Evolutionary conservation across 1,284 basidiomycete species (phyloP).

Genomic region (Lentinus polychrous): DNA sequence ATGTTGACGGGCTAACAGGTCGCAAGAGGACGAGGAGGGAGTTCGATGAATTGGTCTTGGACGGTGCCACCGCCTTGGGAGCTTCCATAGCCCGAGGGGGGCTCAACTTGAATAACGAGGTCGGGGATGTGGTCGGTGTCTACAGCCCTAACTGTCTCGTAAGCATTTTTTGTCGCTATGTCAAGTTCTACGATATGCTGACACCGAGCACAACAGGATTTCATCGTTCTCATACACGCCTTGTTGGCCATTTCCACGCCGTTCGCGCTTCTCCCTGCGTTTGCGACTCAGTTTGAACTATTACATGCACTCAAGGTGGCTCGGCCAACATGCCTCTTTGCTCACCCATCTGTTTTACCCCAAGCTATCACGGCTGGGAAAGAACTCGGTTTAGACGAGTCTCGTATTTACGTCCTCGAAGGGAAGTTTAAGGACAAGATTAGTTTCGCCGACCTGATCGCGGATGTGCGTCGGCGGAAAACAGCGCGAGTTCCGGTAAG

Average conservation of each 20-base stretch:
- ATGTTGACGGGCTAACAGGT: slow-evolving; percentile 47
- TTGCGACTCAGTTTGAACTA: slow-evolving; percentile 56
- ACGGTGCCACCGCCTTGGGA: slow-evolving; percentile 47
- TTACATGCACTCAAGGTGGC: slow-evolving; percentile 43
- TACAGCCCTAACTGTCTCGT: slow-evolving; percentile 59
- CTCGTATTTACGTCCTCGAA: slow-evolving; percentile 40
- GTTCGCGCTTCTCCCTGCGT: slow-evolving; percentile 49
- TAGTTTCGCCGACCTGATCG: slow-evolving; percentile 38
- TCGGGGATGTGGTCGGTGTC: slow-evolving; percentile 51
- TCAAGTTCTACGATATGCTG: no score
- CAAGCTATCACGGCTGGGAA: slow-evolving; percentile 39
- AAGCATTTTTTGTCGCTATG: slow-evolving; percentile 12
- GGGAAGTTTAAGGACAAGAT: slow-evolving; percentile 29
- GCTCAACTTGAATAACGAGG: slow-evolving; percentile 35
- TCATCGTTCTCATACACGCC: slow-evolving; percentile 44
- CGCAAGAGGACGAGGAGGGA: slow-evolving; percentile 35
- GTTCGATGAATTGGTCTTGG: slow-evolving; percentile 39
- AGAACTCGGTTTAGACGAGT: slow-evolving; percentile 34
- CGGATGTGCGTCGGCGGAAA: slow-evolving; percentile 10
- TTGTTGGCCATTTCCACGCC: slow-evolving; percentile 47
- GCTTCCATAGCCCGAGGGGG: slow-evolving; percentile 37
- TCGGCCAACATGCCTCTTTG: slow-evolving; percentile 50
- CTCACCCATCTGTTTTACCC: slow-evolving; percentile 41
- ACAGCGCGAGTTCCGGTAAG: slow-evolving; percentile 31
- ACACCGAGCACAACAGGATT: slow-evolving; percentile 44